Percentiles rank a stretch among this genome's conserved stretches.
phyloP scores from a whole-genome alignment of 108 stramenopile genomes.

The Pseudonitzschia pungens region DNA sequence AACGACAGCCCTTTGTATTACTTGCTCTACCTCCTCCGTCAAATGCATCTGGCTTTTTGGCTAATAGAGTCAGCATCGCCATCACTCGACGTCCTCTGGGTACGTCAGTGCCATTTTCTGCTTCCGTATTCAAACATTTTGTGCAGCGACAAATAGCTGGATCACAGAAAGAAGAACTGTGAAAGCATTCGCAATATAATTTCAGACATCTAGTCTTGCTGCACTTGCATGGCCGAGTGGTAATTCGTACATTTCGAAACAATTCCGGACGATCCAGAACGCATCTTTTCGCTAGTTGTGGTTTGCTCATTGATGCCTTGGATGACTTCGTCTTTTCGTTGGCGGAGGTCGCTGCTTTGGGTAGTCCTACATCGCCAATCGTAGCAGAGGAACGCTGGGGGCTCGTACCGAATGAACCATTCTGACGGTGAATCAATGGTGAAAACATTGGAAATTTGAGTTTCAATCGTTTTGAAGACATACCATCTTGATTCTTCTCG shows the following conservation, averaged over 20 bases:
- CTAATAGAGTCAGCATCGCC: slow-evolving; percentile 49
- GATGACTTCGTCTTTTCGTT: not conserved
- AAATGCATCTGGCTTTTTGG: slow-evolving; percentile 60
- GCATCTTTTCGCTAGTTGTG: not conserved
- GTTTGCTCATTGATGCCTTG: not conserved
- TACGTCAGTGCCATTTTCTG: slow-evolving; percentile 18
- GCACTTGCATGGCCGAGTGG: slow-evolving; percentile 38
- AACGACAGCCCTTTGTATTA: slow-evolving; percentile 50
- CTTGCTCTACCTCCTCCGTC: slow-evolving; percentile 36
- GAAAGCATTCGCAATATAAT: slow-evolving; percentile 78
- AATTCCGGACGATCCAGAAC: slow-evolving; percentile 1
- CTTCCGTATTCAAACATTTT: slow-evolving; percentile 52
- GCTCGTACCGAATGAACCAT: not conserved
- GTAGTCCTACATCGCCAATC: not conserved
- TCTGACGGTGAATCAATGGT: not conserved
- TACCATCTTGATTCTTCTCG: not conserved
- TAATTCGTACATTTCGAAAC: slow-evolving; percentile 20
- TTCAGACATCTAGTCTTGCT: slow-evolving; percentile 37
- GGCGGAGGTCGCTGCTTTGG: not conserved
- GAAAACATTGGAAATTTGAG: not conserved
- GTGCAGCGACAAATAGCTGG: slow-evolving; percentile 47
- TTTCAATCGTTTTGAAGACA: not conserved
- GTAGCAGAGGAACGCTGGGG: not conserved
- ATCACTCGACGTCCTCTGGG: slow-evolving; percentile 43
- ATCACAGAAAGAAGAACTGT: slow-evolving; percentile 49